Evolutionary conservation across 805 yeast species (phyloP).

Genomic region (Candida tibetensis): DNA sequence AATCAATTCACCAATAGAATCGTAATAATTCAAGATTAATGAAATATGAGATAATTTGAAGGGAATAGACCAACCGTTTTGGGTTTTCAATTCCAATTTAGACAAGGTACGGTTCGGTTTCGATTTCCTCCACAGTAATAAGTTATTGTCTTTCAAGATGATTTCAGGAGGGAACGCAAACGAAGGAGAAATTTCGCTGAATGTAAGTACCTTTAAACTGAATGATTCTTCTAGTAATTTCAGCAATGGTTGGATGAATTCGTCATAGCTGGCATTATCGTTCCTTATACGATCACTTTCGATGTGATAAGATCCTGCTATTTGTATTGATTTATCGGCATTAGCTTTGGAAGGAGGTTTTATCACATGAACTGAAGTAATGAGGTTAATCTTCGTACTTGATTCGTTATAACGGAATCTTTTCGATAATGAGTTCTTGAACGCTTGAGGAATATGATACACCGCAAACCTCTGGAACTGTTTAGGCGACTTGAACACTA

Average conservation of each 20-base stretch:
- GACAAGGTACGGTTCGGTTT: slow-evolving; percentile 22
- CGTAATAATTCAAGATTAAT: slow-evolving; percentile 42
- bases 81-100: slow-evolving; percentile 39
- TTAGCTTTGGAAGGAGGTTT: slow-evolving; percentile 33
- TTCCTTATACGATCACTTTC: slow-evolving; percentile 19
- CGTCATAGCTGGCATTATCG: slow-evolving; percentile 19
- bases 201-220: slow-evolving; percentile 38
- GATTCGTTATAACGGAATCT: slow-evolving; percentile 23
- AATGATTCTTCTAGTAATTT: slow-evolving; percentile 45
- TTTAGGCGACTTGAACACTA: slow-evolving; percentile 22
- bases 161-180: slow-evolving; percentile 32
- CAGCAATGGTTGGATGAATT: slow-evolving; percentile 22
- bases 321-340: slow-evolving; percentile 21
- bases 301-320: slow-evolving; percentile 38
- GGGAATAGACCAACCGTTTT: slow-evolving; percentile 53
- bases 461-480: slow-evolving; percentile 37
- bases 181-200: slow-evolving; percentile 49
- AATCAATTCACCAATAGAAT: slow-evolving; percentile 37
- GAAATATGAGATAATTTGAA: slow-evolving; percentile 44
- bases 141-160: background rate
- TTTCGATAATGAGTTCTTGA: slow-evolving; percentile 17
- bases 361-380: slow-evolving; percentile 24
- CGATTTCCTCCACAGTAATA: slow-evolving; percentile 5
- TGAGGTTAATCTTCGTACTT: slow-evolving; percentile 30
- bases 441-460: slow-evolving; percentile 26